Evolutionary conservation across 768 basidiomycete species (phyloP).

Genomic region (Lepiota brunneoincarnata): DNA sequence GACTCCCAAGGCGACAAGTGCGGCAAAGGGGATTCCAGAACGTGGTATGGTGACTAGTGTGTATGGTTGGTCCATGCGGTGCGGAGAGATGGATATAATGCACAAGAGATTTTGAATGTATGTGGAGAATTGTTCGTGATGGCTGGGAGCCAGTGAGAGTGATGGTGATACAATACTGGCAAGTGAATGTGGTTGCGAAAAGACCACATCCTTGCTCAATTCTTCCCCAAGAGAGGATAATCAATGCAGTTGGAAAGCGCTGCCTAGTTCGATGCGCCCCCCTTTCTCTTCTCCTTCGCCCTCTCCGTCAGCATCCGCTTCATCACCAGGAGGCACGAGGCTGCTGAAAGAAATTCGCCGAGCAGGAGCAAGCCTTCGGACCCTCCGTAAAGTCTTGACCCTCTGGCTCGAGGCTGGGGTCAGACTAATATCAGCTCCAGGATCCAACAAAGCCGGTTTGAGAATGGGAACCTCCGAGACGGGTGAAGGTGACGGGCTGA

Average conservation of each 20-base stretch:
- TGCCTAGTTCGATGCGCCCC: slow-evolving; percentile 41
- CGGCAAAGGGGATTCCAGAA: too few species aligned
- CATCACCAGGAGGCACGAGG: slow-evolving; percentile 34
- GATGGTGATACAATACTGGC: slow-evolving; percentile 1
- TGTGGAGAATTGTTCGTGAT: not conserved
- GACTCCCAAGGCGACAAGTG: too few species aligned
- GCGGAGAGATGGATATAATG: not conserved
- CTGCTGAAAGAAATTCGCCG: slow-evolving; percentile 69
- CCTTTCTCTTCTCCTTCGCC: slow-evolving; percentile 27
- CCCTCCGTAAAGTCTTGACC: slow-evolving; percentile 47
- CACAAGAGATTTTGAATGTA: not conserved
- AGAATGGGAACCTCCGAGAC: slow-evolving; percentile 7
- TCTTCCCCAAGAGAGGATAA: not conserved
- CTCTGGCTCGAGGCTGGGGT: slow-evolving; percentile 23
- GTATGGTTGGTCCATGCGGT: not conserved
- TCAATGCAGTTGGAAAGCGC: slow-evolving; percentile 53
- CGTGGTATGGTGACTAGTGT: too few species aligned
- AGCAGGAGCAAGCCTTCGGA: slow-evolving; percentile 44
- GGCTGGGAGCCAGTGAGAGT: not conserved
- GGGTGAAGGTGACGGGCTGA: slow-evolving; percentile 14
- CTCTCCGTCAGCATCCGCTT: slow-evolving; percentile 33
- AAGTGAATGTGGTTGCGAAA: not conserved
- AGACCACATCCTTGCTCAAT: not conserved
- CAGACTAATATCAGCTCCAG: slow-evolving; percentile 12
- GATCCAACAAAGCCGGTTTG: slow-evolving; percentile 11